A percentile compares a stretch with the other conserved stretches of the same genome.
phyloP scores from a whole-genome alignment of 2,329 filamentous ascomycete genomes.

The Botryotinia globosa region DNA sequence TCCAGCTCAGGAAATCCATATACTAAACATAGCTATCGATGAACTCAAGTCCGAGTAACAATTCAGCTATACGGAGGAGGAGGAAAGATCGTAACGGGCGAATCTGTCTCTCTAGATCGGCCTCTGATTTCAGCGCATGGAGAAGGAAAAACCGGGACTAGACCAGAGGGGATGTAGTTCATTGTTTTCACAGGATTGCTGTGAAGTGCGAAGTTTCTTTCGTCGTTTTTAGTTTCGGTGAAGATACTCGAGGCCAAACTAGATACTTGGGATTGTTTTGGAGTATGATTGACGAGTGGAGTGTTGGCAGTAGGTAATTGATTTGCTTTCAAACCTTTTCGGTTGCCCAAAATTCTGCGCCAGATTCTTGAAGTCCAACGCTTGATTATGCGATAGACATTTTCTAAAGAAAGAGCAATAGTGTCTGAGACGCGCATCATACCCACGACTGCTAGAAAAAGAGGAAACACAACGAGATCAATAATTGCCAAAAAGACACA shows the following conservation, averaged over 20 bases:
- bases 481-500: neutral
- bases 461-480: neutral
- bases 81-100: neutral
- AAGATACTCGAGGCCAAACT: fast-evolving
- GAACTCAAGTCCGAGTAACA: neutral
- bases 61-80: neutral
- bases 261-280: neutral
- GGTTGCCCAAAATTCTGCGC: neutral
- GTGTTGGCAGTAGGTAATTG: neutral
- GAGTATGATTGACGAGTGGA: fast-evolving
- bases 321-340: neutral
- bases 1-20: neutral
- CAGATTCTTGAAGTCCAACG: neutral
- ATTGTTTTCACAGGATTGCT: neutral
- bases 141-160: neutral
- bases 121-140: neutral
- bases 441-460: neutral
- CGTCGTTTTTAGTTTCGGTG: no score
- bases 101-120: neutral
- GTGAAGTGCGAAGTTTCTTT: neutral
- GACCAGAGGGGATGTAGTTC: no score
- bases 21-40: neutral
- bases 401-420: neutral
- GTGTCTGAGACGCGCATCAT: neutral
- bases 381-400: neutral